Conservation (phyloP, 2,329 filamentous ascomycete species). For the Colletotrichum tropicicola region DNA sequence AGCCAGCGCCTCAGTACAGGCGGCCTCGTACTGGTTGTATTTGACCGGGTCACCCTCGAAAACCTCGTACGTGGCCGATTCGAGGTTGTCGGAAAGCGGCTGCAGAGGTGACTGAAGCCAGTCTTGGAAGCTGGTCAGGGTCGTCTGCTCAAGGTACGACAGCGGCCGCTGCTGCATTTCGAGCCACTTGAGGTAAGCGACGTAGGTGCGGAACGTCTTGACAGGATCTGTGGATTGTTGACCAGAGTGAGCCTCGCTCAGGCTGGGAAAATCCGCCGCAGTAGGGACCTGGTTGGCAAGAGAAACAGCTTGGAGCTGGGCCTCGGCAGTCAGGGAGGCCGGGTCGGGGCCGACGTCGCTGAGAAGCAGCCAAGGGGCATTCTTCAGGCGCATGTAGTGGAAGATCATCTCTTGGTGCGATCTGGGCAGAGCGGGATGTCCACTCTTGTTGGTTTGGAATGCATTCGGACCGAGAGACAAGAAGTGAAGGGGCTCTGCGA, state of each 20-base stretch:
- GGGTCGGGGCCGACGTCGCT: constrained; percentile 64
- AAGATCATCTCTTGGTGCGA: constrained; percentile 69
- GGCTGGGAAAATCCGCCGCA: constrained; percentile 71
- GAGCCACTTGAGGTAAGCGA: constrained; percentile 85
- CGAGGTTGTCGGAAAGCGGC: constrained; percentile 93
- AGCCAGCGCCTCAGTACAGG: constrained; percentile 79
- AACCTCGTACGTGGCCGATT: constrained; percentile 97
- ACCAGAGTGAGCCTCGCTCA: constrained; percentile 68
- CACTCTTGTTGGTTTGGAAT: constrained; percentile 69
- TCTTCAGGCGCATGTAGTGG: constrained; percentile 71
- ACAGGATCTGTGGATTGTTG: constrained; percentile 36
- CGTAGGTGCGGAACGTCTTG: constrained; percentile 50
- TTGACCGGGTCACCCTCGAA: constrained; percentile 99
- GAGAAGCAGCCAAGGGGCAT: constrained; percentile 70
- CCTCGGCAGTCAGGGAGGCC: constrained; percentile 18
- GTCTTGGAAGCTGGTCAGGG: constrained; percentile 77
- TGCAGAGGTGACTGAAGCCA: constrained; percentile 96
- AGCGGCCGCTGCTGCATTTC: constrained; percentile 81
- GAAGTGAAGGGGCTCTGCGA: constrained; percentile 73
- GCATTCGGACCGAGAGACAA: constrained; percentile 61
- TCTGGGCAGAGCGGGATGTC: constrained; percentile 69
- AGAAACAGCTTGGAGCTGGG: constrained; percentile 25
- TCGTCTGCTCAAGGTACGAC: constrained; percentile 58
- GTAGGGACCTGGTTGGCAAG: constrained; percentile 44
- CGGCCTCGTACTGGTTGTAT: constrained; percentile 93